Conservation (phyloP, 2,329 filamentous ascomycete species). For the Ophiocordyceps robertsii region DNA sequence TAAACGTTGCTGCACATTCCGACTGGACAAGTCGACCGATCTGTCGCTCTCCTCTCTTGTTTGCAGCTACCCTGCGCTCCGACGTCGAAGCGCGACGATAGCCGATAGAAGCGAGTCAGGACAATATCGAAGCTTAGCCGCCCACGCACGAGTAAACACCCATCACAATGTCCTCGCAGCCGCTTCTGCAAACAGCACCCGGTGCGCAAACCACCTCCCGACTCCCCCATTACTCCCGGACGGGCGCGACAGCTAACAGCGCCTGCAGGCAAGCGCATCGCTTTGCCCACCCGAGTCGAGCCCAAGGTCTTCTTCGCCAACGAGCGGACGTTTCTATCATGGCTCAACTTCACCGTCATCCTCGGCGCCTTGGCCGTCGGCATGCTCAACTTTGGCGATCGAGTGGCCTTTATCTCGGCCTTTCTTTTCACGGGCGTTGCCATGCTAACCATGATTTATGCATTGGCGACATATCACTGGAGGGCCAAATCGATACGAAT, state of each 20-base stretch:
- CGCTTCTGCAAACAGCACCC: conserved; percentile 85
- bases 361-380: conserved; percentile 92
- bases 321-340: conserved; percentile 96
- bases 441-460: conserved; percentile 92
- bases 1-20: too few relatives aligned
- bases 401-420: conserved; percentile 83
- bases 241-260: conserved; percentile 4
- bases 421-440: conserved; percentile 89
- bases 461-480: conserved; percentile 93
- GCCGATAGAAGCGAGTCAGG: not conserved
- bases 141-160: not conserved
- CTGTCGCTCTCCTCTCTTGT: too few relatives aligned
- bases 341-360: conserved; percentile 99
- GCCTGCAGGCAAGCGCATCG: conserved; percentile 84
- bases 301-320: conserved; percentile 99
- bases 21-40: too few relatives aligned
- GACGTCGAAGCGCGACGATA: too few relatives aligned
- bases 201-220: conserved; percentile 40
- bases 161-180: conserved; percentile 77
- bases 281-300: conserved; percentile 92
- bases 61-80: too few relatives aligned
- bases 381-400: conserved; percentile 95
- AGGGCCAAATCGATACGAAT: conserved; percentile 82
- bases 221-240: not conserved
- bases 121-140: not conserved